phyloP scores from a whole-genome alignment of 441 rosid species.

The Pelargonium fulgidum region DNA sequence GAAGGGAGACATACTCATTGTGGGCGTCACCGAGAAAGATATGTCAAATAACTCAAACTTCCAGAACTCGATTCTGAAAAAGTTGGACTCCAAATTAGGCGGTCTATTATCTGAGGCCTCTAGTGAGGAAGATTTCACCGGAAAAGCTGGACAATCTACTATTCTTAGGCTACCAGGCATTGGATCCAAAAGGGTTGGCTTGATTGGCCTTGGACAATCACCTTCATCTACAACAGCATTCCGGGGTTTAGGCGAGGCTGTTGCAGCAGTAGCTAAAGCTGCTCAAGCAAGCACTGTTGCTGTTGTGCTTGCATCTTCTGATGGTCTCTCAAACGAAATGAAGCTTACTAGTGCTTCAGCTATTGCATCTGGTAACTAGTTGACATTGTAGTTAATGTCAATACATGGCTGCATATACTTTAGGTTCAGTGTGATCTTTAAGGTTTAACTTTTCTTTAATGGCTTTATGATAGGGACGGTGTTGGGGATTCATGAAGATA shows the following conservation, averaged over 20 bases:
- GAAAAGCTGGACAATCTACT: slow-evolving; percentile 63
- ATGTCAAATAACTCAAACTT: slow-evolving; percentile 47
- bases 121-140: slow-evolving; percentile 73
- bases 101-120: slow-evolving; percentile 70
- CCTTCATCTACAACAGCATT: slow-evolving; percentile 45
- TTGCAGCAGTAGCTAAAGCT: slow-evolving; percentile 53
- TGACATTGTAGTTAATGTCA: background rate
- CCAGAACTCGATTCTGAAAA: slow-evolving; percentile 58
- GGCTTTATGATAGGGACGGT: slow-evolving; percentile 41
- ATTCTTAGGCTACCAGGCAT: slow-evolving; percentile 71
- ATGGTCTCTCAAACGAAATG: slow-evolving; percentile 41
- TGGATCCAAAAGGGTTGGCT: slow-evolving; percentile 66
- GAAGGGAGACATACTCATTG: slow-evolving; percentile 72
- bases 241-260: slow-evolving; percentile 59
- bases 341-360: slow-evolving; percentile 66
- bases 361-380: slow-evolving; percentile 55
- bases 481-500: slow-evolving; percentile 67
- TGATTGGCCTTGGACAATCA: slow-evolving; percentile 68
- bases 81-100: slow-evolving; percentile 50
- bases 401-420: background rate
- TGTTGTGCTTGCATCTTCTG: slow-evolving; percentile 53
- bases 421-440: background rate
- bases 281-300: slow-evolving; percentile 58
- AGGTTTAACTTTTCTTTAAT: background rate
- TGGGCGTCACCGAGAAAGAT: slow-evolving; percentile 82